Percentiles rank a stretch among this genome's conserved stretches.
Conservation (phyloP, 139 green algal species). For the Chloropicon primus region DNA sequence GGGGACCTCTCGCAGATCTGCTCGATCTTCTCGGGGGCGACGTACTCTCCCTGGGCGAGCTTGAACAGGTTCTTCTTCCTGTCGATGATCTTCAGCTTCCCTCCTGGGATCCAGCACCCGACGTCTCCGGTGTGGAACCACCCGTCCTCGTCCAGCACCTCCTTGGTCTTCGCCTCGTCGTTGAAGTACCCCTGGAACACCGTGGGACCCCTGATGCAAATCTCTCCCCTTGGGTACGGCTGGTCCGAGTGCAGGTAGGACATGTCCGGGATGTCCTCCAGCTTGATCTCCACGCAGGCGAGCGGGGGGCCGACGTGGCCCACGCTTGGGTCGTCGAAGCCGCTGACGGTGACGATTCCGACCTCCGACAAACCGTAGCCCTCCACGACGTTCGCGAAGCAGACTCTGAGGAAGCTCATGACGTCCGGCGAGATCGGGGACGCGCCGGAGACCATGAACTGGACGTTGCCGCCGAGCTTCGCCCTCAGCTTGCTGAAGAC, state of each 20-base stretch:
- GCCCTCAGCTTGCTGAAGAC: constrained; percentile 81
- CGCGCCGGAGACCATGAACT: constrained; percentile 50
- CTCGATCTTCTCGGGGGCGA: not conserved
- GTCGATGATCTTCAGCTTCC: constrained; percentile 3
- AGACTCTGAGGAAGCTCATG: constrained; percentile 84
- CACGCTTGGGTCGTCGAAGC: constrained; percentile 37
- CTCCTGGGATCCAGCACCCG: constrained; percentile 26
- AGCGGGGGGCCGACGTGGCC: constrained; percentile 6
- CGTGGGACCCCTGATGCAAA: constrained; percentile 34
- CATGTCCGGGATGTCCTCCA: constrained; percentile 35
- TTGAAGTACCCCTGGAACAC: constrained; percentile 30
- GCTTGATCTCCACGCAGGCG: constrained; percentile 23
- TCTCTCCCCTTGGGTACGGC: constrained; percentile 32
- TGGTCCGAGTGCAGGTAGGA: constrained; percentile 23
- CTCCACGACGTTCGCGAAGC: constrained; percentile 46
- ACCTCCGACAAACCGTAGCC: constrained; percentile 69
- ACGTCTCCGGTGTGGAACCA: constrained; percentile 43
- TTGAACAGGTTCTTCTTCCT: constrained; percentile 38
- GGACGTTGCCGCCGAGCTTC: constrained; percentile 30
- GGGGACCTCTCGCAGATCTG: constrained; percentile 17
- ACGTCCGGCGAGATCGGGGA: constrained; percentile 84
- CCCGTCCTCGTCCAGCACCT: constrained; percentile 28
- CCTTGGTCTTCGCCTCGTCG: constrained; percentile 25
- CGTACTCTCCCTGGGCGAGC: constrained; percentile 17
- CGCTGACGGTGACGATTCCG: constrained; percentile 58